Evolutionary conservation across 768 basidiomycete species (phyloP).

Genomic region (Phaeotremella skinneri): DNA sequence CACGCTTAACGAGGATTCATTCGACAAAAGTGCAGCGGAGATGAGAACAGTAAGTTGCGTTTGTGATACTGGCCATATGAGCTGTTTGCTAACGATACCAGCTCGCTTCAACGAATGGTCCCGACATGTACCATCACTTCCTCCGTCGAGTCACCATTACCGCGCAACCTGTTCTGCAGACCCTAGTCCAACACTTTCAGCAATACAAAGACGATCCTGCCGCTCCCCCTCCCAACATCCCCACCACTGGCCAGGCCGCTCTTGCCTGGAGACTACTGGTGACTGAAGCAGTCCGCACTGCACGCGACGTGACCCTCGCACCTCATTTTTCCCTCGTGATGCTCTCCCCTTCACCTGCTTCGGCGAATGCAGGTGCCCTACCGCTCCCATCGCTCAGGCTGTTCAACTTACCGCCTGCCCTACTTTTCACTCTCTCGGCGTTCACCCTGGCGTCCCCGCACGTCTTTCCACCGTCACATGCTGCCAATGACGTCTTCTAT

Average conservation of each 20-base stretch:
- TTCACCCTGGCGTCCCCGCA: conserved; percentile 43
- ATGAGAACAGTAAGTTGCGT: conserved; percentile 77
- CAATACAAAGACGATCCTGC: conserved; percentile 46
- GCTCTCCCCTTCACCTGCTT: conserved; percentile 31
- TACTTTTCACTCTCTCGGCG: conserved; percentile 42
- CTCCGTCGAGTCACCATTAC: conserved; percentile 91
- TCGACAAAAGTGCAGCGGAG: conserved; percentile 87
- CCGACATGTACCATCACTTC: conserved; percentile 96
- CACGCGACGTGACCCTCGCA: conserved; percentile 48
- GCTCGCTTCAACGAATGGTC: conserved; percentile 95
- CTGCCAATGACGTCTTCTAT: conserved; percentile 28
- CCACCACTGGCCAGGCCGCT: conserved; percentile 37
- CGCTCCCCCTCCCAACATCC: conserved; percentile 41
- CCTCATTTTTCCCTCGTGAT: conserved; percentile 48
- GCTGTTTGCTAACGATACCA: too few species aligned
- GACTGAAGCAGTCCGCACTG: conserved; percentile 45
- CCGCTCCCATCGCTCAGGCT: conserved; percentile 40
- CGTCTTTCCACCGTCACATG: conserved; percentile 31
- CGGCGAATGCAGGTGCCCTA: conserved; percentile 25
- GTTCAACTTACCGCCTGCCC: conserved; percentile 40
- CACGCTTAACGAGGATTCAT: conserved; percentile 95
- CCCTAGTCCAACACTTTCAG: conserved; percentile 38
- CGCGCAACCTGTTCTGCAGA: conserved; percentile 54
- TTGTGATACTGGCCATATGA: neutral
- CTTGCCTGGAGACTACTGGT: conserved; percentile 50